Percentiles rank a stretch among this genome's conserved stretches.
These are phyloP conservation scores for Diaporthe ampelina DNA, from an alignment of 2,329 filamentous ascomycete genomes.

Conservation along the genomic window DNA sequence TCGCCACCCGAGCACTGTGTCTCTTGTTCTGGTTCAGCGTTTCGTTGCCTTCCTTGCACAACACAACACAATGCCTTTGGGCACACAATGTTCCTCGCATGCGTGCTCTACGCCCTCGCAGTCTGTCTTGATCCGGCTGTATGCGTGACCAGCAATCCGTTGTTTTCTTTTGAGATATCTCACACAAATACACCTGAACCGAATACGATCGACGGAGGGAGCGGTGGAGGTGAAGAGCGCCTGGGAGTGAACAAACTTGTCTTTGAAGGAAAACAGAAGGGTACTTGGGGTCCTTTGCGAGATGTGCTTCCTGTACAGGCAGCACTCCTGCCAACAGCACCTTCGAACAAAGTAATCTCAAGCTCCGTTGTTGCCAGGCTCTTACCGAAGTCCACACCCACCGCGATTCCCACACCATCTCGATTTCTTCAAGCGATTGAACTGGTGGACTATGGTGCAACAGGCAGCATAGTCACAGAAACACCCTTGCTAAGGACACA, in stretches of 20 bases:
- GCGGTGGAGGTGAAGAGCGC: not conserved
- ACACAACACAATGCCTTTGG: not conserved
- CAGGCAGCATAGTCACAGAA: not conserved
- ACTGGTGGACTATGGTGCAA: not conserved
- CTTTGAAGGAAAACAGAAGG: not conserved
- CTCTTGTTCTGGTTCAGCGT: not conserved
- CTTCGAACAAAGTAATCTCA: not conserved
- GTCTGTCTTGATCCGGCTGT: not conserved
- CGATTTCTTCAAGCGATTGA: not conserved
- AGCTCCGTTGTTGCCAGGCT: not conserved
- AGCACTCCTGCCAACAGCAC: not conserved
- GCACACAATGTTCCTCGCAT: not conserved
- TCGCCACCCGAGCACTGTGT: constrained; percentile 6
- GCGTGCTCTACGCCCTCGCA: constrained; percentile 10
- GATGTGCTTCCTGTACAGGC: constrained; percentile 6
- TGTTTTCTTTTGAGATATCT: not conserved
- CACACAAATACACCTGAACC: not conserved
- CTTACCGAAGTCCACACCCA: not conserved
- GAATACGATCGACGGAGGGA: not conserved
- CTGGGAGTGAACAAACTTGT: not conserved
- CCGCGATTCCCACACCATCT: not conserved
- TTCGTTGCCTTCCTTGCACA: not conserved
- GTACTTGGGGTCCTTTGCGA: not conserved
- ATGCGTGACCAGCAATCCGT: not conserved
- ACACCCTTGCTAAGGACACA: not conserved